phyloP scores from a whole-genome alignment of 257 asterid genomes.

The Nicotiana otophora region DNA sequence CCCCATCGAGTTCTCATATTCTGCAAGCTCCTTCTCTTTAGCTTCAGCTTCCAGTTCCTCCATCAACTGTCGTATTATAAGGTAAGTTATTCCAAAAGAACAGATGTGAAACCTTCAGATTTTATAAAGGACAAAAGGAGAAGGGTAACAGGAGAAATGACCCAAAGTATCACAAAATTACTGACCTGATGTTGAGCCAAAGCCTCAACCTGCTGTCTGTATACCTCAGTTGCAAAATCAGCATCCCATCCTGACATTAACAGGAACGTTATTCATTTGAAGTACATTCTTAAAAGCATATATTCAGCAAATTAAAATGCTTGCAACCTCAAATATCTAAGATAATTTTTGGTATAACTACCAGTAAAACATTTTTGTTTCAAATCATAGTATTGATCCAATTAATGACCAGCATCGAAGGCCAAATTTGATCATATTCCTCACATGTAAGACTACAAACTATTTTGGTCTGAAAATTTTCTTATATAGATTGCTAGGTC shows the following conservation, averaged over 20 bases:
- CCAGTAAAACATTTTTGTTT: neutral
- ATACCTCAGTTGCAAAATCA: slow-evolving; percentile 92
- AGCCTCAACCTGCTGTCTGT: slow-evolving; percentile 87
- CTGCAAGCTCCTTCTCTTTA: slow-evolving; percentile 80
- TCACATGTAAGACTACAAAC: neutral
- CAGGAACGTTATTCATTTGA: slow-evolving; percentile 17
- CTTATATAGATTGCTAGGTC: neutral
- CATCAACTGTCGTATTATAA: slow-evolving; percentile 48
- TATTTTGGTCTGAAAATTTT: neutral
- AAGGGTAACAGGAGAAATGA: neutral
- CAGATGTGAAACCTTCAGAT: neutral
- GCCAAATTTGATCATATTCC: neutral
- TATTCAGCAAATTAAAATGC: neutral
- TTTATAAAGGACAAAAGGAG: neutral
- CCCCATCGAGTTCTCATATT: slow-evolving; percentile 55
- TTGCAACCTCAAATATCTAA: slow-evolving; percentile 1
- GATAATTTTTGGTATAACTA: neutral
- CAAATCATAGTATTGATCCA: neutral
- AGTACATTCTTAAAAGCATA: slow-evolving; percentile 11
- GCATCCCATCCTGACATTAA: slow-evolving; percentile 83
- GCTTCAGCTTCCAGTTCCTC: slow-evolving; percentile 91
- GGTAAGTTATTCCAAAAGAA: slow-evolving; percentile 11
- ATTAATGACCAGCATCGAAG: neutral
- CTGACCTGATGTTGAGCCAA: slow-evolving; percentile 89
- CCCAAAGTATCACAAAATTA: slow-evolving; percentile 3